Conservation (phyloP, 2,329 filamentous ascomycete species). For the Aspergillus eucalypticola region DNA sequence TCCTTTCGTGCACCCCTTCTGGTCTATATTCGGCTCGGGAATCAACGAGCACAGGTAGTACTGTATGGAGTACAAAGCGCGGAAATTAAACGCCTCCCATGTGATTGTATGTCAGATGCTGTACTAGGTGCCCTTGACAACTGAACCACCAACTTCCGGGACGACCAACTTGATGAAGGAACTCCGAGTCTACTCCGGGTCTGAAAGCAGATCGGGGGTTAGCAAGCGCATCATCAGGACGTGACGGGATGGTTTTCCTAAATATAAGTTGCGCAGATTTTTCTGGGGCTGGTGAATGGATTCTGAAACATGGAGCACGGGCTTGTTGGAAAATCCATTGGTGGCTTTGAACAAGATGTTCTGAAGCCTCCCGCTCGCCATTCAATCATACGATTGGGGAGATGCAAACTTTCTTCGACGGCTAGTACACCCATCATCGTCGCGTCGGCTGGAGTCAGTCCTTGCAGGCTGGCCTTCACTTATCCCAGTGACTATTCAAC, state of each 20-base stretch:
- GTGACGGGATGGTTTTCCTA: background rate
- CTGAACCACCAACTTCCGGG: background rate
- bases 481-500: background rate
- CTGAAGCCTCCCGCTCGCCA: background rate
- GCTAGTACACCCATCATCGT: background rate
- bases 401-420: background rate
- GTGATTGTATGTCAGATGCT: background rate
- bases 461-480: background rate
- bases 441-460: background rate
- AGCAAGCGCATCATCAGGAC: background rate
- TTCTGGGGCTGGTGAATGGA: background rate
- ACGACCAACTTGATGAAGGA: background rate
- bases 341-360: background rate
- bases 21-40: background rate
- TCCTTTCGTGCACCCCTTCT: background rate
- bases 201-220: background rate
- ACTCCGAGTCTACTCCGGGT: background rate
- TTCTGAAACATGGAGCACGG: constrained; percentile 24
- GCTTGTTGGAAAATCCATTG: constrained; percentile 19
- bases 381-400: constrained; percentile 15
- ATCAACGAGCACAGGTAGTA: background rate
- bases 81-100: background rate
- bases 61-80: background rate
- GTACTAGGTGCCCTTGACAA: background rate
- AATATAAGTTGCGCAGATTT: background rate